Conservation (phyloP, 306 rosid genomes). For the Glycine tomentella region DNA sequence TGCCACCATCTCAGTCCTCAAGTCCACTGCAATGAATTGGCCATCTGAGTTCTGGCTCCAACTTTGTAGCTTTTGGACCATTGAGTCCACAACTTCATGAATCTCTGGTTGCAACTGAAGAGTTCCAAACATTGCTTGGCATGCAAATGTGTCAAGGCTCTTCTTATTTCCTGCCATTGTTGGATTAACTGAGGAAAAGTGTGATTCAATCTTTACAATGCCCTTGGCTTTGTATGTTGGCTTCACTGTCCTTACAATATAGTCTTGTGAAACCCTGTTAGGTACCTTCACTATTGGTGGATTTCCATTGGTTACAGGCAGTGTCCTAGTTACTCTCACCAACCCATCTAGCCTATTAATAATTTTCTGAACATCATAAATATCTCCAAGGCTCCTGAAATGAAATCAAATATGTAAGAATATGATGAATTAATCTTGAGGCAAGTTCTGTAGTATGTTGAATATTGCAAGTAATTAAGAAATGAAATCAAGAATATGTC, state of each 20-base stretch:
- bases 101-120: no score
- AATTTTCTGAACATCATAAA: slow-evolving; percentile 49
- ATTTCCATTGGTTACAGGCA: slow-evolving; percentile 24
- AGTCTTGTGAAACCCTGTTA: slow-evolving; percentile 44
- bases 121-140: slow-evolving; percentile 53
- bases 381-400: slow-evolving; percentile 51
- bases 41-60: no score
- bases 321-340: slow-evolving; percentile 50
- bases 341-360: slow-evolving; percentile 38
- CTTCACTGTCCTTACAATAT: slow-evolving; percentile 42
- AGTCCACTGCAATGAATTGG: no score
- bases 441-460: not conserved
- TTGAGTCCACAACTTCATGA: no score
- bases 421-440: not conserved
- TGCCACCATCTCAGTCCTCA: no score
- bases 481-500: no score
- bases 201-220: slow-evolving; percentile 51
- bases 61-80: no score
- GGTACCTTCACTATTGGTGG: slow-evolving; percentile 49
- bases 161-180: slow-evolving; percentile 4
- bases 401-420: not conserved
- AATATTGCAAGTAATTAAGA: not conserved
- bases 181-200: slow-evolving; percentile 45
- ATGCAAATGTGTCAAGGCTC: slow-evolving; percentile 42
- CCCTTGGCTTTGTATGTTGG: slow-evolving; percentile 49